Evolutionary conservation across 768 basidiomycete genomes (phyloP).

Genomic region (Pholiota molesta): DNA sequence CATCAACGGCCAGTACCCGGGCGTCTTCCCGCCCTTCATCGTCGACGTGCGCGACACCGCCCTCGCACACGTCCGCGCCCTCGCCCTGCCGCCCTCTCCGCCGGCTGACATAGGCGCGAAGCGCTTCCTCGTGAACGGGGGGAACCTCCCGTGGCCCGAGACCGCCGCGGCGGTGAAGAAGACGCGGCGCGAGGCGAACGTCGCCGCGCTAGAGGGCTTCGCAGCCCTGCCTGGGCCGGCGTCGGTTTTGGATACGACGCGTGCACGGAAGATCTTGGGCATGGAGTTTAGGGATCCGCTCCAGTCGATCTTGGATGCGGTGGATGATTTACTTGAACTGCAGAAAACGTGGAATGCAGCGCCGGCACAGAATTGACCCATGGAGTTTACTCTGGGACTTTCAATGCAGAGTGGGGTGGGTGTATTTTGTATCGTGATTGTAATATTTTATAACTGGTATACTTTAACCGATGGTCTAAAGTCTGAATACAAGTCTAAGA

Average conservation of each 20-base stretch:
- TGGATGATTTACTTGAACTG: background rate
- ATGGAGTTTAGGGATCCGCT: background rate
- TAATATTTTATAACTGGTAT: too few species aligned
- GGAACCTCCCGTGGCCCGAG: slow-evolving; percentile 30
- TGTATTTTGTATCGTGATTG: too few species aligned
- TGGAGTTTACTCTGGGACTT: too few species aligned
- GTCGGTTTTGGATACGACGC: background rate
- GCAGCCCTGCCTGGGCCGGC: background rate
- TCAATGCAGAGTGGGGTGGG: too few species aligned
- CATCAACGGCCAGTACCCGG: slow-evolving; percentile 23
- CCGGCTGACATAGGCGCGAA: slow-evolving; percentile 22
- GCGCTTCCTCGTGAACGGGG: slow-evolving; percentile 30
- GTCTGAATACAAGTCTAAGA: too few species aligned
- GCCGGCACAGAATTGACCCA: background rate
- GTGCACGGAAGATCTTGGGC: background rate
- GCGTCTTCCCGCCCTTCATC: slow-evolving; percentile 21
- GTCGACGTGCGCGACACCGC: slow-evolving; percentile 38
- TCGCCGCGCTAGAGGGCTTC: background rate
- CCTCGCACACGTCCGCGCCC: slow-evolving; percentile 31
- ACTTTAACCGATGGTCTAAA: too few species aligned
- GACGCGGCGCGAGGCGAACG: background rate
- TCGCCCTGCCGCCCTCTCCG: slow-evolving; percentile 22
- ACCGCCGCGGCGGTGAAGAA: slow-evolving; percentile 25
- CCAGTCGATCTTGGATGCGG: background rate
- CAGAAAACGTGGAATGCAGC: background rate